phyloP scores from a whole-genome alignment of 1,284 basidiomycete species.

The Ganoderma sp. region DNA sequence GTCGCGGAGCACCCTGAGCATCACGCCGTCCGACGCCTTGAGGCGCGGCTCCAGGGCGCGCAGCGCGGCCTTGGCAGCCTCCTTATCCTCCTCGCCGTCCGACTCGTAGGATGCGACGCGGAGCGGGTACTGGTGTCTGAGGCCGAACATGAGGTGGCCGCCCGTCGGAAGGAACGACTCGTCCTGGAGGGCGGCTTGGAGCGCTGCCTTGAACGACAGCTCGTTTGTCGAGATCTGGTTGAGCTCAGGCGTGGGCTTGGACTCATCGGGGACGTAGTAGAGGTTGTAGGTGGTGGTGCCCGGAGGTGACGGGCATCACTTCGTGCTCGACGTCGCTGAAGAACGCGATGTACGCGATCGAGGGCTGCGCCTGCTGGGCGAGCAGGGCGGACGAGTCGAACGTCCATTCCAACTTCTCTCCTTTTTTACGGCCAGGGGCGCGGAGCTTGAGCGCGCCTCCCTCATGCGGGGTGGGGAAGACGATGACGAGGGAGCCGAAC shows the following conservation, averaged over 20 bases:
- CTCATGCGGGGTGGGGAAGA: slow-evolving; percentile 48
- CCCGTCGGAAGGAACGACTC: slow-evolving; percentile 40
- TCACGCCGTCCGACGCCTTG: slow-evolving; percentile 35
- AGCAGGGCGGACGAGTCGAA: slow-evolving; percentile 43
- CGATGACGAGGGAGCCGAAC: slow-evolving; percentile 52
- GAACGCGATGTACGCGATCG: slow-evolving; percentile 46
- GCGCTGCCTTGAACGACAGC: slow-evolving; percentile 16
- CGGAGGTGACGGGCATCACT: slow-evolving; percentile 46
- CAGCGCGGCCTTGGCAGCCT: background rate
- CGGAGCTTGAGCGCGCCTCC: slow-evolving; percentile 48
- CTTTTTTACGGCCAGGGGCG: slow-evolving; percentile 33
- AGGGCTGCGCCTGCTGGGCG: slow-evolving; percentile 13
- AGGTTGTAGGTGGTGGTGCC: slow-evolving; percentile 51
- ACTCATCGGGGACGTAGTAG: slow-evolving; percentile 30
- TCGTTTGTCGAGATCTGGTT: slow-evolving; percentile 3
- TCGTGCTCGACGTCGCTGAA: slow-evolving; percentile 55
- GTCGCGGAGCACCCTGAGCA: background rate
- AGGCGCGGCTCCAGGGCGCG: slow-evolving; percentile 26
- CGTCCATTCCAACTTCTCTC: slow-evolving; percentile 20
- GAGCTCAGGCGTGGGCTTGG: background rate
- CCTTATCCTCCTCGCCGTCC: background rate
- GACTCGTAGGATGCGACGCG: background rate
- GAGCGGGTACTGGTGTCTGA: slow-evolving; percentile 43
- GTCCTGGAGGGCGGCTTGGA: slow-evolving; percentile 37
- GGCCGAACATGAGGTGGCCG: slow-evolving; percentile 45